Base-by-base conservation (phyloP, 2,329 filamentous ascomycete species). In the Rhinocladiella mackenziei region DNA sequence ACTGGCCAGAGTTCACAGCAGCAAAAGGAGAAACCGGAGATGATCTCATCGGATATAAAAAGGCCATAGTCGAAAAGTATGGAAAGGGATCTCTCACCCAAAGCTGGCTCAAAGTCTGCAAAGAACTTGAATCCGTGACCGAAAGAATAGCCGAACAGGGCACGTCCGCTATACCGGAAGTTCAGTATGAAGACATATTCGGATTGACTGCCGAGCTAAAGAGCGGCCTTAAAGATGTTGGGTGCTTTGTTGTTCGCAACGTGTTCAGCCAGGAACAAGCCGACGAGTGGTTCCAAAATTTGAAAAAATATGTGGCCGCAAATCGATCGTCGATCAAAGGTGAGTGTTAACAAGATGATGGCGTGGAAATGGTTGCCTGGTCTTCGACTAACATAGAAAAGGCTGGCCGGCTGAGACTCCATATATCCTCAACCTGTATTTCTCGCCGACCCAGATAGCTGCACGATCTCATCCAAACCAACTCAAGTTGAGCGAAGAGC, bases 41-140 rank as follows among this genome's bases (percentile, higher is more conserved):
- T 13, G 40, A 55, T 17, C 41, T 53, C 13, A 29, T 50, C 39
- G 47, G 25, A 18, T 50, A 29, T 39, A 70, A 70, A 52, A 58
- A 59, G 38, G 56, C 59, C 1, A 63, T 71, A 13, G 58, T 65
- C 23, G 54, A 56, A 2, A 46, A 65, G 26, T 70, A 66, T 36
- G 67, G 68, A 3, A 56, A 59, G 20, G 62, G 60, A 4, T 58
- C 60, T 1, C 45, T 71, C 7, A 50, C 49, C 4, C 41, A 58
- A 46, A 64, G 64, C 51, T 71, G 68, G 68, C 28, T 69, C 11
- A 59, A 60, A 20, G 62, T 65, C 3, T 71, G 68, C 53, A 53
- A 62, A 9, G 39, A 62, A 2, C 58, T 71, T 1, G 55, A 65
- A 39, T 37, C 35, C 0, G 45, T 69, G 15, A 69, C 67, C 0